phyloP scores from a whole-genome alignment of 2,329 filamentous ascomycete species.

The Venturia carpophila region DNA sequence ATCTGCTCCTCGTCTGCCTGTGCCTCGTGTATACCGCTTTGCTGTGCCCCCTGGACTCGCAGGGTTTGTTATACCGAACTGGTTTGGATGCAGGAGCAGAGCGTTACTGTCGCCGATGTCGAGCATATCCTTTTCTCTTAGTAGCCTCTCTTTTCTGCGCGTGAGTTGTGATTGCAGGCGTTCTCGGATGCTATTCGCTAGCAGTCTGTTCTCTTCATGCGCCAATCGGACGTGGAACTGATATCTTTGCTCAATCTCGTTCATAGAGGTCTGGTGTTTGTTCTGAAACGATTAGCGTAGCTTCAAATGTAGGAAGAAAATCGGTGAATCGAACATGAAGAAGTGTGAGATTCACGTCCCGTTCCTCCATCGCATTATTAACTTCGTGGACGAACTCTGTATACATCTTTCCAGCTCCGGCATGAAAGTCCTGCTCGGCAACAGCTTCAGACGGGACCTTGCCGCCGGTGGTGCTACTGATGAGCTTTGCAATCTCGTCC shows the following conservation, averaged over 20 bases:
- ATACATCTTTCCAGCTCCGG: constrained; percentile 69
- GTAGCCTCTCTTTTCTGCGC: constrained; percentile 48
- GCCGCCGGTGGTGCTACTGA: constrained; percentile 36
- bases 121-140: constrained; percentile 59
- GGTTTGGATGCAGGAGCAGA: constrained; percentile 55
- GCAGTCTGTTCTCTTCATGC: constrained; percentile 53
- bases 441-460: constrained; percentile 35
- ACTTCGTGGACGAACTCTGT: constrained; percentile 77
- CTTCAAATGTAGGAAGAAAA: not conserved
- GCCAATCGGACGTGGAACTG: constrained; percentile 54
- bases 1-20: constrained; percentile 49
- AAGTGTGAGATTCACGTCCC: constrained; percentile 73
- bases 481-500: constrained; percentile 60
- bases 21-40: constrained; percentile 57
- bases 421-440: constrained; percentile 60
- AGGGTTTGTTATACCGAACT: constrained; percentile 59
- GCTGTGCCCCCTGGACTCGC: constrained; percentile 53
- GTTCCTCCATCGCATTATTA: constrained; percentile 79
- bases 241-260: constrained; percentile 49
- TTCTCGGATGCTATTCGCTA: constrained; percentile 53
- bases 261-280: constrained; percentile 48
- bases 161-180: constrained; percentile 51
- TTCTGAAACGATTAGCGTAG: constrained; percentile 35
- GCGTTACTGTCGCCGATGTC: constrained; percentile 60
- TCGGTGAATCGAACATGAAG: constrained; percentile 57